Evolutionary conservation across 805 yeast species (phyloP).

Genomic region (Metschnikowia amazonensis): DNA sequence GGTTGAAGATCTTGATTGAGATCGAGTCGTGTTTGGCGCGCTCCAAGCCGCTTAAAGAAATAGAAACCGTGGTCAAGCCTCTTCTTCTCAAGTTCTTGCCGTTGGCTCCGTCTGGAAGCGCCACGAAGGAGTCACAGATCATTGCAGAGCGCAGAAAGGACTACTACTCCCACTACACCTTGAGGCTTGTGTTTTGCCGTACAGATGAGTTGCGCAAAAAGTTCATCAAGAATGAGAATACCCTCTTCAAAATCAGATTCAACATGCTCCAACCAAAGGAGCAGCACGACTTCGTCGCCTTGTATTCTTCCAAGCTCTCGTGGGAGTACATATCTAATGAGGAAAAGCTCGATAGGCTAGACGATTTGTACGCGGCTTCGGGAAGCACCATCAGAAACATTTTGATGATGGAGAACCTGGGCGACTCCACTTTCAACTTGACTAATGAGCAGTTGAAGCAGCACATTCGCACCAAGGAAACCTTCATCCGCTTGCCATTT

Average conservation of each 20-base stretch:
- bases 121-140: conserved; percentile 33
- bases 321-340: conserved; percentile 65
- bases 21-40: conserved; percentile 73
- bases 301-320: conserved; percentile 52
- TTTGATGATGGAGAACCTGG: conserved; percentile 30
- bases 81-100: conserved; percentile 64
- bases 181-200: conserved; percentile 86
- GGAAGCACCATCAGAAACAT: conserved; percentile 39
- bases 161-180: conserved; percentile 84
- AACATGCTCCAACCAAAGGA: conserved; percentile 59
- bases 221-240: conserved; percentile 72
- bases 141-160: conserved; percentile 75
- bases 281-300: conserved; percentile 64
- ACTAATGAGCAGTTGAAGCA: conserved; percentile 49
- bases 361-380: conserved; percentile 54
- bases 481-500: conserved; percentile 81
- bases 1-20: conserved; percentile 78
- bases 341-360: conserved; percentile 52
- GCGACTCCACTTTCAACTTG: conserved; percentile 26
- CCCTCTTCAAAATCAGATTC: conserved; percentile 71
- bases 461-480: conserved; percentile 51
- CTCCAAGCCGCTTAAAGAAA: conserved; percentile 60
- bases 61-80: conserved; percentile 62
- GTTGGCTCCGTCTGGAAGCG: conserved; percentile 36
- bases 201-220: conserved; percentile 76